phyloP scores from a whole-genome alignment of 2,329 filamentous ascomycete species.

The Alternaria gaisen region DNA sequence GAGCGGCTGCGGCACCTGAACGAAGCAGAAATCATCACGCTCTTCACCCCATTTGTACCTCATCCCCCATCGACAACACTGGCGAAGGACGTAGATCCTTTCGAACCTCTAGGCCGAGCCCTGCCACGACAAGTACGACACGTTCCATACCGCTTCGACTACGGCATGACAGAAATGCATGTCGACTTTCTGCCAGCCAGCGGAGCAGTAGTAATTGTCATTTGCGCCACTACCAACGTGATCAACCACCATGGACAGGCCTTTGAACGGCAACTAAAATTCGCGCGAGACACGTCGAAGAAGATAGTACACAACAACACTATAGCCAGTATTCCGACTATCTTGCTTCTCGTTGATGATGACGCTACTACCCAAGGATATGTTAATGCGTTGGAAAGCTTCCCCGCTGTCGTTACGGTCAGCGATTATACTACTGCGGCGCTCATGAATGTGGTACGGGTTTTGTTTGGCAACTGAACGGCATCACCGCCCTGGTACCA shows the following conservation, averaged over 20 bases:
- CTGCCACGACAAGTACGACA: slow-evolving; percentile 71
- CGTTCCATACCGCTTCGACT: slow-evolving; percentile 72
- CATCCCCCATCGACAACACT: slow-evolving; percentile 43
- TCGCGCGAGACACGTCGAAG: slow-evolving; percentile 34
- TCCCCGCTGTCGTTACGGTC: slow-evolving; percentile 39
- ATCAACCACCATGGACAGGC: slow-evolving; percentile 30
- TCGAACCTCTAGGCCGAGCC: slow-evolving; percentile 73
- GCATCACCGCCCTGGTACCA: not conserved
- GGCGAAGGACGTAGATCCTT: slow-evolving; percentile 68
- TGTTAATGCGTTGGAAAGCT: slow-evolving; percentile 33
- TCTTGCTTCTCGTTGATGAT: slow-evolving; percentile 41
- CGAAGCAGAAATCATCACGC: slow-evolving; percentile 52
- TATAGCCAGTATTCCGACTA: slow-evolving; percentile 31
- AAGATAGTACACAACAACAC: slow-evolving; percentile 25
- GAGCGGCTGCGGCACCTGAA: slow-evolving; percentile 46
- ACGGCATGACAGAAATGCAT: slow-evolving; percentile 71
- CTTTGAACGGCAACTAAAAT: slow-evolving; percentile 44
- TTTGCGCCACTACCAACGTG: slow-evolving; percentile 46
- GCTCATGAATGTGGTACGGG: slow-evolving; percentile 33
- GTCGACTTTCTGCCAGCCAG: slow-evolving; percentile 69
- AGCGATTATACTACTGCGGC: slow-evolving; percentile 42
- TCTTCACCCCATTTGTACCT: slow-evolving; percentile 66
- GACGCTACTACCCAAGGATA: slow-evolving; percentile 23
- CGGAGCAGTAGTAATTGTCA: slow-evolving; percentile 67
- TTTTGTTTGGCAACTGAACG: slow-evolving; percentile 35